Percentiles rank a stretch among this genome's conserved stretches.
Conservation (phyloP, 1,139 yeast genomes). For the Candida glucosophila region DNA sequence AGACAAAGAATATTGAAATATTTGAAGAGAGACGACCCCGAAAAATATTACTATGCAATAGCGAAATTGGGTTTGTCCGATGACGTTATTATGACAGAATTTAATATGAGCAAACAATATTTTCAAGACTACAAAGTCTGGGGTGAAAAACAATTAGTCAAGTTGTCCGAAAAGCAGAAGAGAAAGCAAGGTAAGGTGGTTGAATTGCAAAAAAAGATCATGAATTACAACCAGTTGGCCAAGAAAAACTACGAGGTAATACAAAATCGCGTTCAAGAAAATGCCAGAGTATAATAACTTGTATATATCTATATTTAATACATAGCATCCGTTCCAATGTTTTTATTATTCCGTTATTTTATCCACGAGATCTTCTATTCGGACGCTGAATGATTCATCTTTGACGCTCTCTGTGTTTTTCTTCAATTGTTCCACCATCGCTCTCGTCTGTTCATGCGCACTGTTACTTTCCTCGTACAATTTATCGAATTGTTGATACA, state of each 20-base stretch:
- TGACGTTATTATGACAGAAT: constrained; percentile 67
- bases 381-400: no score
- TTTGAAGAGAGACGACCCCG: constrained; percentile 69
- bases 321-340: no score
- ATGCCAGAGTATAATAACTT: no score
- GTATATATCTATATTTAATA: no score
- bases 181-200: constrained; percentile 23
- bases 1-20: constrained; percentile 80
- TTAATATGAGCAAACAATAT: constrained; percentile 76
- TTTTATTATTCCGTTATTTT: no score
- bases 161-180: constrained; percentile 34
- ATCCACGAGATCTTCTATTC: no score
- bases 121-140: constrained; percentile 80
- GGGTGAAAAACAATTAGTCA: constrained; percentile 48
- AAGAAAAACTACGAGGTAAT: constrained; percentile 25
- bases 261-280: no score
- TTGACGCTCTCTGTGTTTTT: no score
- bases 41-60: constrained; percentile 76
- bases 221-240: constrained; percentile 32
- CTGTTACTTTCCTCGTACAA: constrained; percentile 15
- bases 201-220: constrained; percentile 36
- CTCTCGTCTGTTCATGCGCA: constrained; percentile 13
- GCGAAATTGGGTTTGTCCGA: constrained; percentile 85
- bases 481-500: constrained; percentile 16
- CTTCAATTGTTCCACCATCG: no score